Base-by-base conservation (phyloP, 2,329 filamentous ascomycete genomes). In the Blastomyces parvus region DNA sequence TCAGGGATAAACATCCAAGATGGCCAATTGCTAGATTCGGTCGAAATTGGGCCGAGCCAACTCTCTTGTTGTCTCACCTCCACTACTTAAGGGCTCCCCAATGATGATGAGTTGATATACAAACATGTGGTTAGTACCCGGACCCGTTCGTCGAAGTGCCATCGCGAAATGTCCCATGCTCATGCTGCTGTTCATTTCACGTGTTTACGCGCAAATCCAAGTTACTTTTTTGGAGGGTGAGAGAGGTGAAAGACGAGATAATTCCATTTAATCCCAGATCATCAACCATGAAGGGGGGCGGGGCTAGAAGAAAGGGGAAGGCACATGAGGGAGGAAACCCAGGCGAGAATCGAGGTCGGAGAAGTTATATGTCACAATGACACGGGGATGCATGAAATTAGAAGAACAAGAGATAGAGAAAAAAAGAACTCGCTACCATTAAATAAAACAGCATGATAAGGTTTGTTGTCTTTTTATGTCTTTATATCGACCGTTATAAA, bases 341-440 rank as follows among this genome's bases (percentile, higher is more conserved):
- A 42, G 55, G 14, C 5, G 57, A 40, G 42, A 17, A 48, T 59
- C 22, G 33, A 13, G 17, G 57, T 36, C 7, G 25, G 17, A 2
- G 57, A 22, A 7, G 36, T 38, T 4, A 8, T 30, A 30, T 25
- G n/a, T 5, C 57, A 46, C 57, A 46, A 48, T 48, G 57, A 59
- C 57, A 46, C 42, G 36, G 19, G 40, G 42, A 48, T 48, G 57
- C 33, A 36, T 36, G 33, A 59, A 59, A 59, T 59, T 22, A 36
- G 42, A 44, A 27, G 48, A n/a, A 56, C 33, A 56, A 22, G 30
- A 56, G 52, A 56, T 19, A 38, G 14, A 36, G 9, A 2, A 17
- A 58, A 40, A 42, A 58, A 58, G 22, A 59, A 59, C 40, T 59
- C 57, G 57, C 57, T 59, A 58, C 57, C 57, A 59, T 59, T 59